These are phyloP conservation scores for Neopestalotiopsis clavispora DNA, from an alignment of 2,329 filamentous ascomycete species.

Conservation along the genomic window DNA sequence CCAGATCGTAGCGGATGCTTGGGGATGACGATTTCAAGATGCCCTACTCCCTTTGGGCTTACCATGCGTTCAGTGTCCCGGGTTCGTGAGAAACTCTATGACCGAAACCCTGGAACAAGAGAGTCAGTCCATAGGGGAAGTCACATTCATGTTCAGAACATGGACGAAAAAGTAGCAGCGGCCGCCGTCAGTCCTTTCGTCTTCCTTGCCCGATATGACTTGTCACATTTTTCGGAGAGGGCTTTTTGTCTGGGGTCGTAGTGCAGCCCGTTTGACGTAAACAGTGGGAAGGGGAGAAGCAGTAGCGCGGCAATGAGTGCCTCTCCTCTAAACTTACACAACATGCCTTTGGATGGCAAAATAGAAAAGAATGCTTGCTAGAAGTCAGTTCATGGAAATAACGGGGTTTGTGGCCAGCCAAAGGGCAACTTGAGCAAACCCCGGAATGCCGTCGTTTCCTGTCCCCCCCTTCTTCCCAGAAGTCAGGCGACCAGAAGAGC, in stretches of 20 bases:
- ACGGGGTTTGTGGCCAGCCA: no score
- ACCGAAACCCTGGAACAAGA: background rate
- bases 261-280: conserved; percentile 11
- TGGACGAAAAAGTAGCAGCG: background rate
- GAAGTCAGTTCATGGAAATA: no score
- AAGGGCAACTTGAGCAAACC: no score
- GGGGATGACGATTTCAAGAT: no score
- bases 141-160: no score
- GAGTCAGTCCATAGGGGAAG: no score
- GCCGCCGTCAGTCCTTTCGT: background rate
- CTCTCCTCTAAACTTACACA: background rate
- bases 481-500: background rate
- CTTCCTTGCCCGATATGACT: conserved; percentile 6
- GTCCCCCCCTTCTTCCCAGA: background rate
- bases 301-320: background rate
- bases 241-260: conserved; percentile 8
- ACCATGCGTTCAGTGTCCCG: no score
- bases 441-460: no score
- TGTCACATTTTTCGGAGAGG: conserved; percentile 2
- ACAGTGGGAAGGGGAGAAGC: background rate
- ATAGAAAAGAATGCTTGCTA: background rate
- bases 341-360: background rate
- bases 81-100: no score
- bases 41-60: no score
- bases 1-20: no score